Base-by-base conservation (phyloP, 192 early-diverging fungal species). In the Coemansia umbellata region DNA sequence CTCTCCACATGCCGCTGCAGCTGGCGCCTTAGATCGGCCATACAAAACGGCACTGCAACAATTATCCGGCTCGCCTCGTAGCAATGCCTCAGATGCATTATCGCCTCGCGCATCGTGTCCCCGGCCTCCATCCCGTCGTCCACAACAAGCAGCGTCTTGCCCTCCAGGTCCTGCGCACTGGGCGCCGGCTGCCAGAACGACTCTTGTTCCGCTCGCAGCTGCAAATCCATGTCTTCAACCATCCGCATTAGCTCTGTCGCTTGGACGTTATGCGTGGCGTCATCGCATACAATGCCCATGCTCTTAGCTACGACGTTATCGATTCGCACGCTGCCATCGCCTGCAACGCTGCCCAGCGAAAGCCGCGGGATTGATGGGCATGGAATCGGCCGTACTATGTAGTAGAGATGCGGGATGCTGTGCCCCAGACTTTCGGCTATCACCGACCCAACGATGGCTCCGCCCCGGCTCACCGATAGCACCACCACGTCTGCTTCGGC, bases 121-220 rank as follows among this genome's bases (percentile, higher is more conserved):
- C 78, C 78, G 0, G 72, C 62, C 57, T 69, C 78, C 17, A 75
- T 63, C 5, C 64, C 65, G 21, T 80, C 78, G 42, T 80, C 78
- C 8, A 80, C 65, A 17, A 80, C 50, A 21, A 80, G 17, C 33
- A 80, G 18, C 8, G 69, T 70, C n/a, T 44, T 59, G 14, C 45
- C 64, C 8, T 30, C 31, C 23, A 78, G 43, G 30, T 49, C n/a
- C 22, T 31, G 39, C 3, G 18, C 18, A 0, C 41, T 32, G 4
- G 63, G 48, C 4, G 37, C 47, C 8, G 52, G 36, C 8, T 24
- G 32, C 21, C 40, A 30, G 45, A 76, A 69, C 44, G 56, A 28
- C 28, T 18, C 35, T 41, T 78, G 67, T 54, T 71, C 67, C 14
- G 43, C 37, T 11, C 37, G 22, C 22, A 71, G 51, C 44, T 31